Evolutionary conservation across 495 filamentous ascomycete genomes (phyloP).

Genomic region (Trichocladium uniseriatum): DNA sequence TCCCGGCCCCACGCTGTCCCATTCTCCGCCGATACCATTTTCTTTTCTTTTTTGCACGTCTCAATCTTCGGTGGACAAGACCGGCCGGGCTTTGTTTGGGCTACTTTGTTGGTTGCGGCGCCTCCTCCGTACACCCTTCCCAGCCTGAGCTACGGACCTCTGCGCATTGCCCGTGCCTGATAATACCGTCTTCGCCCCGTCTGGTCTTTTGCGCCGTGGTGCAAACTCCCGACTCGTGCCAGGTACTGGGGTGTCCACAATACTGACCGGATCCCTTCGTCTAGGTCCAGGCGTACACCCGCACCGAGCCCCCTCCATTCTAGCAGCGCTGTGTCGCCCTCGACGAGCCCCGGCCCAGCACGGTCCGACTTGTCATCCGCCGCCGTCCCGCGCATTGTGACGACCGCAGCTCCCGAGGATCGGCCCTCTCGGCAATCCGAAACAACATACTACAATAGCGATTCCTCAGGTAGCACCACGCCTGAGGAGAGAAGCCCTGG

Average conservation of each 20-base stretch:
- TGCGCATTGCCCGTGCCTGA: neutral
- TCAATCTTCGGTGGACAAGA: neutral
- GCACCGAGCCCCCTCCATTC: constrained; percentile 34
- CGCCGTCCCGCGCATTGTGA: constrained; percentile 30
- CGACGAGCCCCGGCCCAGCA: constrained; percentile 35
- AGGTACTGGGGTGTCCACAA: constrained; percentile 28
- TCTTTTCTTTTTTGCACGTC: neutral
- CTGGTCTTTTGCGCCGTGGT: constrained; percentile 15
- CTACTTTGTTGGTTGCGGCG: neutral
- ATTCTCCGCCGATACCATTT: neutral
- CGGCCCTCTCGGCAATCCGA: constrained; percentile 14
- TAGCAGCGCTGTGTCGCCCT: constrained; percentile 30
- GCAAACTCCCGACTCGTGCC: constrained; percentile 13
- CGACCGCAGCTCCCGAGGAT: constrained; percentile 25
- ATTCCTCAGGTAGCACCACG: constrained; percentile 27
- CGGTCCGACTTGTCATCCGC: constrained; percentile 28
- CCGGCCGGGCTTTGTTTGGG: constrained; percentile 1
- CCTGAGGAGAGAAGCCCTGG: constrained; percentile 26
- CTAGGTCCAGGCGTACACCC: constrained; percentile 32
- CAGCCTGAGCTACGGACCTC: too few species aligned
- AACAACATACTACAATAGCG: constrained; percentile 29
- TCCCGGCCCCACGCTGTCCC: neutral
- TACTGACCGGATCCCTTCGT: constrained; percentile 25
- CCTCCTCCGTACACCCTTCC: neutral
- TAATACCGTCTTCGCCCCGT: constrained; percentile 17